Base-by-base conservation (phyloP, 257 asterid species). In the Orobanche coerulescens region DNA sequence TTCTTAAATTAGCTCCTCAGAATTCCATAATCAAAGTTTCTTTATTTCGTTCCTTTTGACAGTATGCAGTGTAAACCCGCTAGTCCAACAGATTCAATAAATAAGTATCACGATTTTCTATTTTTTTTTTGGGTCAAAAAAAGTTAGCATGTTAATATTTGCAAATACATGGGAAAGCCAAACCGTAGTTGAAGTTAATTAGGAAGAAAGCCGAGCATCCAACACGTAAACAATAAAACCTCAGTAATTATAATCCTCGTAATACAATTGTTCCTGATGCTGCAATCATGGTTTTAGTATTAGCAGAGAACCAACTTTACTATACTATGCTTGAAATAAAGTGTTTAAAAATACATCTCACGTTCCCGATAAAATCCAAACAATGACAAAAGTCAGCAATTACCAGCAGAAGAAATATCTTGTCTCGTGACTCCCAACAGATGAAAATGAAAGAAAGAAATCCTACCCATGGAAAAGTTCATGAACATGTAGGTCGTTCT, bases 381-480 rank as follows among this genome's bases (percentile, higher is more conserved):
- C n/a, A n/a, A n/a, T n/a, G n/a, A n/a, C n/a, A 47, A 33, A 64
- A 51, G 16, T 30, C 20, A 30, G 30, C 34, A 53, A 24, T 49
- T 53, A 22, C 43, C 58, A 61, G 50, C 58, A 30, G 15, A 69
- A 7, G 14, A 26, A 46, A 34, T 46, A n/a, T n/a, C 40, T 50
- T 4, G 11, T 6, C 18, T 8, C 37, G 1, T 25, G 20, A 26
- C 25, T 44, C 18, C 14, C 37, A 52, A 51, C 16, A 68, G 31
- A 42, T 33, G 16, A 43, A 25, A 72, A 62, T 18, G 31, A 37
- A 33, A 23, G 19, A 47, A 13, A 26, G 64, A 75, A 26, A 69
- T 42, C 95, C 75, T 76, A 91, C 98, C 86, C 96, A 18, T 74
- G 81, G 68, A 91, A 91, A 62, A 91, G 94, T 33, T 73, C 80